Conservation (phyloP, 2,329 filamentous ascomycete genomes). For the Alternaria angustiovoidea region DNA sequence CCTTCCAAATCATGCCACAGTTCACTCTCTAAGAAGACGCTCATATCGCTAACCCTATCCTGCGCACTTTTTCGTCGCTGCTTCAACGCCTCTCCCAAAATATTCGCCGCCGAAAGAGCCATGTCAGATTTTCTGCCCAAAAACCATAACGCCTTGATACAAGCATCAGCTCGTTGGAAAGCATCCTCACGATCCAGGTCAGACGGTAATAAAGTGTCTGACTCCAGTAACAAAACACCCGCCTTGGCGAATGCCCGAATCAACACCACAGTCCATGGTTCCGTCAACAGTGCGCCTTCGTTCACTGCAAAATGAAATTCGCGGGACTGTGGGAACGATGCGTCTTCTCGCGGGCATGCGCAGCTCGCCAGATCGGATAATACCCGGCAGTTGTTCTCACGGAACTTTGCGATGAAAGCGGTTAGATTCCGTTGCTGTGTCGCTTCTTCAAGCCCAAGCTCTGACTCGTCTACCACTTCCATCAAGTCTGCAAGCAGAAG, state of each 20-base stretch:
- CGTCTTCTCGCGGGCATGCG: conserved; percentile 49
- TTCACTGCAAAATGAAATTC: conserved; percentile 64
- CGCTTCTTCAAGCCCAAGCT: conserved; percentile 30
- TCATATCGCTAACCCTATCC: conserved; percentile 36
- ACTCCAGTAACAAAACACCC: conserved; percentile 52
- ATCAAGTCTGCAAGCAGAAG: conserved; percentile 65
- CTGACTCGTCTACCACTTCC: conserved; percentile 58
- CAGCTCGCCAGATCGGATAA: conserved; percentile 61
- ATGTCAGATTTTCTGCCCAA: conserved; percentile 66
- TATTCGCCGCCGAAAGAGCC: conserved; percentile 52
- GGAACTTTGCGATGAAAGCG: conserved; percentile 53
- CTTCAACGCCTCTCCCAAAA: conserved; percentile 48
- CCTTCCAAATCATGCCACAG: conserved; percentile 37
- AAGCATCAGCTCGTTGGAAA: conserved; percentile 56
- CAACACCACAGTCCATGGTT: conserved; percentile 67
- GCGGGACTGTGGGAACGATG: conserved; percentile 42
- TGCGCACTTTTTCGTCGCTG: conserved; percentile 32
- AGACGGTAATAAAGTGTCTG: conserved; percentile 31
- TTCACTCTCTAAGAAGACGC: conserved; percentile 32
- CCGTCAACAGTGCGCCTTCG: conserved; percentile 65
- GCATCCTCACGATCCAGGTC: conserved; percentile 31
- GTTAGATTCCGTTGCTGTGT: conserved; percentile 37
- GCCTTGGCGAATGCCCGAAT: conserved; percentile 63
- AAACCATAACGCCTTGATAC: conserved; percentile 63
- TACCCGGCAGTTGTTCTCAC: conserved; percentile 55